Evolutionary conservation across 2,329 filamentous ascomycete species (phyloP), one percentile per base, ranked within the genome.

Genomic region (Stagonosporopsis cucurbitacearum): DNA sequence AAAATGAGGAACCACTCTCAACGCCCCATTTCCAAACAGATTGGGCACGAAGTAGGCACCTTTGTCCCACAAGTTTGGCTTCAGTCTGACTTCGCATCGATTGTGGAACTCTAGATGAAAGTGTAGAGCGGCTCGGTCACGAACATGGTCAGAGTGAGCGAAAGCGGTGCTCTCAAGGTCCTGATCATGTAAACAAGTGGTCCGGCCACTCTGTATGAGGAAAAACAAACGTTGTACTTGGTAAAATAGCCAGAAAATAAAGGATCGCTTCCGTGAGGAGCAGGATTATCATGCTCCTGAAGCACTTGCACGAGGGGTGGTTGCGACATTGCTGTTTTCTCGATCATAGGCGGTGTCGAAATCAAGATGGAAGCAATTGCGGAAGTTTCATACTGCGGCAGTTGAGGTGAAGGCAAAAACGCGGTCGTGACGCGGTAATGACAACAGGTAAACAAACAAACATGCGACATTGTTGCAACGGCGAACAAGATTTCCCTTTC

Each of bases 21-120:
- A 30, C 11, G 28, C 13, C 6, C 28, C 26, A 12, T 44, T 17
- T 12, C 19, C n/a, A 11, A 44, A 19, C 2, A 33, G 9, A 15
- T 17, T 23, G 17, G 17, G 26, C 19, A 44, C 28, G 19, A 44
- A 44, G 19, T 44, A 44, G 7, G 20, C 20, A 25, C 44, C 42
- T n/a, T 51, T 36, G 19, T 51, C 42, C 45, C 50, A 58, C 8
- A 47, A 12, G 8, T 20, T 20, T 3, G 42, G 28, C 37, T 48
- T 50, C 17, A 48, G 28, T 23, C 44, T 44, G 41, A 39, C 30
- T 3, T 50, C 17, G 37, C 55, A 51, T 17, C 36, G 17, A 25
- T 54, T 19, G 35, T 50, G 46, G 1, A 20, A 25, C 9, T 50
- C 28, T 4, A 42, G 13, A 23, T 54, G 41, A 41, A 58, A 51